Base-by-base conservation (phyloP, 2,329 filamentous ascomycete genomes). In the Bertia moriformis region DNA sequence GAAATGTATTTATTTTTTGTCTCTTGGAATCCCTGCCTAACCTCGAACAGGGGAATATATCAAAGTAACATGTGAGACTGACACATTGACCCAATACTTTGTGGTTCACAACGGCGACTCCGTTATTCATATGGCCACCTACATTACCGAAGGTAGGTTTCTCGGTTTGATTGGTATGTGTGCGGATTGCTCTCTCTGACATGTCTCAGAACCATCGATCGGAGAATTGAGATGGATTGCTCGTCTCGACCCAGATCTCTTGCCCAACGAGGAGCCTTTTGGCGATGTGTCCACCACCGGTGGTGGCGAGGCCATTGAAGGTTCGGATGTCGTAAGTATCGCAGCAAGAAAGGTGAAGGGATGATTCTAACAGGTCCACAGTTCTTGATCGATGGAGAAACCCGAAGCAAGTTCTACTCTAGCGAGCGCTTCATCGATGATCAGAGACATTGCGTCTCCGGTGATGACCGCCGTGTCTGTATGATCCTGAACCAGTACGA, bases 361-460 rank as follows among this genome's bases (percentile, higher is more conserved):
- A 2, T 4, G 4, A n/a, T 15, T 4, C 24, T 29, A n/a, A 29
- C 24, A 29, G 33, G 53, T 43, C n/a, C 24, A 29, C n/a, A 29
- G 24, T 82, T 69, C 49, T 43, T 74, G 5, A 72, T 82, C 35
- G 56, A 62, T 44, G 70, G 73, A 17, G 60, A 82, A 51, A 82
- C 77, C 0, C 68, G 77, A 29, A 75, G 70, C 55, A 83, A 83
- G 54, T 83, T 82, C 61, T 83, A 78, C 58, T 78, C 73, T 2
- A 75, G 71, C 42, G 63, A 78, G 44, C 66, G 76, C n/a, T 82
- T 79, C 55, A 81, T 83, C 49, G 78, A 83, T 51, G 75, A 79
- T 47, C 60, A 71, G 35, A 65, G 69, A 18, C 75, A 78, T 51
- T 82, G 77, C 30, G 51, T 58, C 42, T 45, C 52, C 42, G 40